Percentiles rank a stretch among this genome's conserved stretches.
These are phyloP conservation scores for Rhododendron mucronatum DNA, from an alignment of 148 eudicot genomes.

Conservation along the genomic window DNA sequence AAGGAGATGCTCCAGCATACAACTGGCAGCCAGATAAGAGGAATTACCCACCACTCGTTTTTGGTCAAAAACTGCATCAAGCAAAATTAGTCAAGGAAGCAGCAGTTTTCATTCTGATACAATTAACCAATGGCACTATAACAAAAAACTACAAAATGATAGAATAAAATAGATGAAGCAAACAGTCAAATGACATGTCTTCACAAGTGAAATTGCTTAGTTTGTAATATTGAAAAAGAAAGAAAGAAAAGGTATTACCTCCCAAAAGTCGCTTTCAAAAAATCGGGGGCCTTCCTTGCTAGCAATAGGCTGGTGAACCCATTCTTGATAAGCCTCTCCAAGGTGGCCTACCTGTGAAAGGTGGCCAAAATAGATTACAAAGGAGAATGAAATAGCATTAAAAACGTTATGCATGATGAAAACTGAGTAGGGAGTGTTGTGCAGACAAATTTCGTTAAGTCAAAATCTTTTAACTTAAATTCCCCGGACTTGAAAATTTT, in stretches of 20 bases:
- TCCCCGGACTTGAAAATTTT: background rate
- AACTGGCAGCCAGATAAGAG: constrained; percentile 88
- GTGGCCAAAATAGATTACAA: background rate
- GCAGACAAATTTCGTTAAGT: background rate
- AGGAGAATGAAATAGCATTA: background rate
- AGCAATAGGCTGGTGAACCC: constrained; percentile 94
- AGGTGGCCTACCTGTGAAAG: constrained; percentile 86
- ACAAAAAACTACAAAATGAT: background rate
- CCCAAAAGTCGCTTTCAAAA: constrained; percentile 79
- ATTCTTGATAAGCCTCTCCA: constrained; percentile 84
- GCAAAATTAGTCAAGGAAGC: constrained; percentile 7
- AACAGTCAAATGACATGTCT: background rate
- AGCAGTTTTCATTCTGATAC: background rate
- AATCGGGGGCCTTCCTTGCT: constrained; percentile 94
- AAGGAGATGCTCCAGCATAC: constrained; percentile 51
- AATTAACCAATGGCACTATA: background rate
- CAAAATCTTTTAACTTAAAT: background rate
- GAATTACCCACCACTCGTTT: constrained; percentile 82
- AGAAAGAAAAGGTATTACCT: constrained; percentile 42
- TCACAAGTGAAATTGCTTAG: background rate
- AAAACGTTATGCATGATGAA: background rate
- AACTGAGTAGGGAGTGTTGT: background rate
- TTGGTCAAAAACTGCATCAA: constrained; percentile 66
- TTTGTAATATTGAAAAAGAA: background rate
- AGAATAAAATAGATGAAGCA: background rate